phyloP scores from a whole-genome alignment of 2,329 filamentous ascomycete species.

The Sordariomycetes sp. region DNA sequence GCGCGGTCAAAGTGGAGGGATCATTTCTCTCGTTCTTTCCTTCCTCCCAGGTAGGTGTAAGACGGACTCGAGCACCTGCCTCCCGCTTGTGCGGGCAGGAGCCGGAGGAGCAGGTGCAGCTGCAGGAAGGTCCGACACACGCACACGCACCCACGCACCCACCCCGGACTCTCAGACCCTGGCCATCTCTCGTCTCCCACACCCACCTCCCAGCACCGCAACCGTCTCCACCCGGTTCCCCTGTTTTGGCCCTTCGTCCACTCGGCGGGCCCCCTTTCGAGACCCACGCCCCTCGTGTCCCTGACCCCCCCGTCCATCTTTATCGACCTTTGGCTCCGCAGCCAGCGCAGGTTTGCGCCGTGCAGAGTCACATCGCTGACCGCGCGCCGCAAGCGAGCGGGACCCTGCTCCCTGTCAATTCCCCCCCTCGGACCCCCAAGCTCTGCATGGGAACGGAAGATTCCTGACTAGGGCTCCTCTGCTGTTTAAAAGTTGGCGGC shows the following conservation, averaged over 20 bases:
- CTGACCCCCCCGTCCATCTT: background rate
- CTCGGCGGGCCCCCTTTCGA: background rate
- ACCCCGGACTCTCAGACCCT: background rate
- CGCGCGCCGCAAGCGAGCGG: conserved; percentile 2
- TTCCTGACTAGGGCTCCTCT: too few relatives aligned
- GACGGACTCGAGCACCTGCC: background rate
- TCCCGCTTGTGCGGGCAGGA: background rate
- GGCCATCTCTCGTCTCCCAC: background rate
- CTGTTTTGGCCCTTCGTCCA: background rate
- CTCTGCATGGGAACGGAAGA: too few relatives aligned
- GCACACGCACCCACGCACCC: background rate
- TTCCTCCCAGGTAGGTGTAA: background rate
- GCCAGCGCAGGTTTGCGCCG: background rate
- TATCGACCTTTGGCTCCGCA: background rate
- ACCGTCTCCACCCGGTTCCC: background rate
- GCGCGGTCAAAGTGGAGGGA: background rate
- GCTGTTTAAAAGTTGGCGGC: background rate
- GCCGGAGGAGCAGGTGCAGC: background rate
- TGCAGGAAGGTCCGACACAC: background rate
- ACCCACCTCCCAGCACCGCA: background rate
- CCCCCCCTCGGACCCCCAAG: background rate
- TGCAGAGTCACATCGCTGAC: conserved; percentile 1
- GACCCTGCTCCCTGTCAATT: background rate
- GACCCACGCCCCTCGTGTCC: background rate
- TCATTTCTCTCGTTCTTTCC: too few relatives aligned